Evolutionary conservation across 139 green algal species (phyloP).

Genomic region (Zygnema cylindricum): DNA sequence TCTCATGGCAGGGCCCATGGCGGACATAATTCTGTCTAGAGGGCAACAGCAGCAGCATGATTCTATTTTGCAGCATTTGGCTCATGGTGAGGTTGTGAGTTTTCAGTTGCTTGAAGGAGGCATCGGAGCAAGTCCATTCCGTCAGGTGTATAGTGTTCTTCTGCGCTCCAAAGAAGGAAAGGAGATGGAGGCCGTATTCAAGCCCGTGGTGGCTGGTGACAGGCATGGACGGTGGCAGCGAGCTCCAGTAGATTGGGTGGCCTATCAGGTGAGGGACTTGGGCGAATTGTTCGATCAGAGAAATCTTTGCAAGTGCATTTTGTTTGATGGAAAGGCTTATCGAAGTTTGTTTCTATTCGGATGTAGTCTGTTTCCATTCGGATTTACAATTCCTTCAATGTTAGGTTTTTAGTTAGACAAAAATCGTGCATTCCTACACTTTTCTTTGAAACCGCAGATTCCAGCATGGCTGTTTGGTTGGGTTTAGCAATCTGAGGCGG

Average conservation of each 20-base stretch:
- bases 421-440: too few species aligned
- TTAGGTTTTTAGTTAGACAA: too few species aligned
- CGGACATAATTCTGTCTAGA: background rate
- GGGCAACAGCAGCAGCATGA: slow-evolving; percentile 21
- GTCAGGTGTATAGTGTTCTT: slow-evolving; percentile 16
- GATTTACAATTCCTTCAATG: too few species aligned
- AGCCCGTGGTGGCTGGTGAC: slow-evolving; percentile 30
- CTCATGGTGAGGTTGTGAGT: background rate
- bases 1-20: slow-evolving; percentile 7
- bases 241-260: slow-evolving; percentile 47
- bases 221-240: slow-evolving; percentile 15
- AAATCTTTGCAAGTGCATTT: too few species aligned
- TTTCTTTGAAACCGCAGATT: too few species aligned
- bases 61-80: slow-evolving; percentile 4
- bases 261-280: slow-evolving; percentile 40
- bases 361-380: too few species aligned
- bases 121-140: slow-evolving; percentile 31
- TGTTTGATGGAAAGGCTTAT: too few species aligned
- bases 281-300: too few species aligned
- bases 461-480: too few species aligned
- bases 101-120: background rate
- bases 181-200: slow-evolving; percentile 38
- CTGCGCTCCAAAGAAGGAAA: slow-evolving; percentile 1
- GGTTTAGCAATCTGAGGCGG: too few species aligned
- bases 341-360: too few species aligned